phyloP scores from a whole-genome alignment of 345 rosid genomes.

The Acer yangbiense region DNA sequence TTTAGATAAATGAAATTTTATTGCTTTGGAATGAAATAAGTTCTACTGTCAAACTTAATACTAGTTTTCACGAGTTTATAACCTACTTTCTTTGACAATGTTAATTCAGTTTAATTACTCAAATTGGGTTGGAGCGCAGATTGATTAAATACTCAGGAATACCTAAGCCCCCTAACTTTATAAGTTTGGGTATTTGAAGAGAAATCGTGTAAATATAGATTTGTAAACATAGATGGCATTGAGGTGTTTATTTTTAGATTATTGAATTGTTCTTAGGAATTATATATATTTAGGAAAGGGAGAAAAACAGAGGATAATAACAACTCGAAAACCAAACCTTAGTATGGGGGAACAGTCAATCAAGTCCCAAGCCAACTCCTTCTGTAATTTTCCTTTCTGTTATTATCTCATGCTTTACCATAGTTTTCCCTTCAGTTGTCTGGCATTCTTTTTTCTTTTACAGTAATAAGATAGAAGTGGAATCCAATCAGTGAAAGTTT shows the following conservation, averaged over 20 bases:
- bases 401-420: too few relatives aligned
- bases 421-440: too few relatives aligned
- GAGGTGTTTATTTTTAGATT: neutral
- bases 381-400: neutral
- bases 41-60: neutral
- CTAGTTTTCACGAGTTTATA: neutral
- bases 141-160: too few relatives aligned
- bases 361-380: too few relatives aligned
- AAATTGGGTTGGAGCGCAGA: neutral
- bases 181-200: neutral
- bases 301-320: too few relatives aligned
- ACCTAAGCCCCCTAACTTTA: neutral
- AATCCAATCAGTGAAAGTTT: too few relatives aligned
- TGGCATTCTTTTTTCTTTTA: too few relatives aligned
- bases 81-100: neutral
- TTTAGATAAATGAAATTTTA: neutral
- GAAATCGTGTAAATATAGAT: neutral
- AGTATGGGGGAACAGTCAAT: too few relatives aligned
- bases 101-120: neutral
- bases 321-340: too few relatives aligned
- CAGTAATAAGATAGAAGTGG: too few relatives aligned
- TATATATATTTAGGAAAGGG: too few relatives aligned
- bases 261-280: neutral
- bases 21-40: neutral
- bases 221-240: neutral